A percentile compares a stretch with the other conserved stretches of the same genome.
Evolutionary conservation across 495 filamentous ascomycete species (phyloP).

Genomic region (Apiosordaria backusii): DNA sequence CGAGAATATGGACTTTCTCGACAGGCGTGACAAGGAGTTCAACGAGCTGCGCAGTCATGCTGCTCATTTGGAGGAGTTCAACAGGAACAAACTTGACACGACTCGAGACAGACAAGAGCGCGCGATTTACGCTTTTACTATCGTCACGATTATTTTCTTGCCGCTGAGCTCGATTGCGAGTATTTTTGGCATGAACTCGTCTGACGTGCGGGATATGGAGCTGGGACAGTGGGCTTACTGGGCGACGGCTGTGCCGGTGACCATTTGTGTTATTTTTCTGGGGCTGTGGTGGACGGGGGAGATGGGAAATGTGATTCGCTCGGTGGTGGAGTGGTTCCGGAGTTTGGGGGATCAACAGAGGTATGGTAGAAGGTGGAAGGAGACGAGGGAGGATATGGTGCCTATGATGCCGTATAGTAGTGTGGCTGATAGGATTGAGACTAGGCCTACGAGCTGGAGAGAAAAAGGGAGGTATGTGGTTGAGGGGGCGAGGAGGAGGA

Average conservation of each 20-base stretch:
- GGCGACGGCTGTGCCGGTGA: constrained; percentile 46
- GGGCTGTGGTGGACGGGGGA: constrained; percentile 36
- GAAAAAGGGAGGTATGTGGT: background rate
- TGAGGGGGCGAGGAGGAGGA: background rate
- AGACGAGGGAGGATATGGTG: background rate
- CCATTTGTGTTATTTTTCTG: constrained; percentile 36
- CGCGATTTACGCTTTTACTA: constrained; percentile 55
- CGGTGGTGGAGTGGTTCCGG: background rate
- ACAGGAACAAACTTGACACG: constrained; percentile 34
- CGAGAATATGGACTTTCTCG: background rate
- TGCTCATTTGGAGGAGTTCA: constrained; percentile 8
- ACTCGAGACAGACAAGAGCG: constrained; percentile 47
- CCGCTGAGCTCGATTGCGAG: constrained; percentile 60
- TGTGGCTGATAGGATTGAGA: background rate
- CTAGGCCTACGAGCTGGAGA: too few species aligned
- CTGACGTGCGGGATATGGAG: constrained; percentile 50
- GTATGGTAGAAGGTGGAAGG: background rate
- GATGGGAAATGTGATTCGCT: constrained; percentile 13
- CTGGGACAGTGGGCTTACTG: constrained; percentile 48
- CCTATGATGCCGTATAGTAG: background rate
- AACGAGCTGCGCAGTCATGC: constrained; percentile 7
- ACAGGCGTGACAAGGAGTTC: constrained; percentile 19
- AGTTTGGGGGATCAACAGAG: background rate
- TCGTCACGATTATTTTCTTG: constrained; percentile 61
- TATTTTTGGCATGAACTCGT: constrained; percentile 60